Conservation (phyloP, 768 basidiomycete species). For the Mycena vitilis region DNA sequence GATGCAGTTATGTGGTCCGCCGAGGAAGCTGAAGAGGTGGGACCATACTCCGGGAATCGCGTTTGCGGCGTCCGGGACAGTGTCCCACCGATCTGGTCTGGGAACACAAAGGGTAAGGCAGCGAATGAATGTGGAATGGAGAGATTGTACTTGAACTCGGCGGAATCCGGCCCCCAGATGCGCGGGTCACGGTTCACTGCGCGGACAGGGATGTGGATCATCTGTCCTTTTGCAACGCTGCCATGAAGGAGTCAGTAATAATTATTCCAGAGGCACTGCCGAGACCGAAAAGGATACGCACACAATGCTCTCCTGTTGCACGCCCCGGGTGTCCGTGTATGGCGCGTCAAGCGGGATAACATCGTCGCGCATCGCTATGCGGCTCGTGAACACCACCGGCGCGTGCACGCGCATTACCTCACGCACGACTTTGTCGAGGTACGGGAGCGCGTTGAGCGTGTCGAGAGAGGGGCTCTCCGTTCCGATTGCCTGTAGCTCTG, state of each 20-base stretch:
- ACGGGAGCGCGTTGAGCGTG: constrained; percentile 59
- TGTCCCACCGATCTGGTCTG: constrained; percentile 61
- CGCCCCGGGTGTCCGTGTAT: constrained; percentile 47
- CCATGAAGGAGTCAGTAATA: background rate
- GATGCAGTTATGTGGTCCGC: constrained; percentile 60
- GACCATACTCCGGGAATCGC: constrained; percentile 45
- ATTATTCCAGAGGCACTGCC: constrained; percentile 19
- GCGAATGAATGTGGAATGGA: background rate
- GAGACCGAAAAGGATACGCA: constrained; percentile 19
- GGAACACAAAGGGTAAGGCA: background rate
- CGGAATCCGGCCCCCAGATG: constrained; percentile 48
- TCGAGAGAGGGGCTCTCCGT: constrained; percentile 63
- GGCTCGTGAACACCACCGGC: constrained; percentile 46
- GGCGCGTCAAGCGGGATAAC: constrained; percentile 50
- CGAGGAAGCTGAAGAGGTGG: constrained; percentile 53
- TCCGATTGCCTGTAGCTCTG: constrained; percentile 53
- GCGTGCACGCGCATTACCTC: constrained; percentile 58
- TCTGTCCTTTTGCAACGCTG: constrained; percentile 40
- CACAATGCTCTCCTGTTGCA: constrained; percentile 43
- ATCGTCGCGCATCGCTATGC: constrained; percentile 50
- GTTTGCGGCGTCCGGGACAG: constrained; percentile 42
- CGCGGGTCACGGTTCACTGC: constrained; percentile 49
- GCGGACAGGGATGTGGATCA: constrained; percentile 47
- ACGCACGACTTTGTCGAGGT: constrained; percentile 60
- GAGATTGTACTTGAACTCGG: constrained; percentile 49